Conservation (phyloP, 305 asterid species). For the Solanum hybrid region DNA sequence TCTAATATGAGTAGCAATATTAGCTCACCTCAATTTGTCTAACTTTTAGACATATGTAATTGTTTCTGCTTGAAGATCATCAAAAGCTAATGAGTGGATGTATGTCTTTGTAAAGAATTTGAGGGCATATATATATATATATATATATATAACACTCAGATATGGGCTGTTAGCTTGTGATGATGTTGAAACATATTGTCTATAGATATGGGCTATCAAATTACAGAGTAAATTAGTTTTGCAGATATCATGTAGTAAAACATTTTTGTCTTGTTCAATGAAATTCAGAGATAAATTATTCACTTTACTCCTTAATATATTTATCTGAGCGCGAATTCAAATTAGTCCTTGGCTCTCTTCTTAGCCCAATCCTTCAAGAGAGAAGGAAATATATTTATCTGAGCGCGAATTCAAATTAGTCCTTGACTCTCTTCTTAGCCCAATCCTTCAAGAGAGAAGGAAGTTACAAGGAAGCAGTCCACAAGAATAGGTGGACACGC, state of each 20-base stretch:
- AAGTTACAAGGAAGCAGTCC: background rate
- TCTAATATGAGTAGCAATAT: background rate
- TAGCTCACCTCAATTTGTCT: background rate
- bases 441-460: background rate
- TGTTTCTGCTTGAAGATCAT: background rate
- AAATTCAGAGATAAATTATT: background rate
- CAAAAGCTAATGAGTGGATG: background rate
- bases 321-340: background rate
- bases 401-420: too few relatives aligned
- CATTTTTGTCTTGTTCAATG: background rate
- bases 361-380: background rate
- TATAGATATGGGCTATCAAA: conserved; percentile 4
- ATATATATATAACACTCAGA: background rate
- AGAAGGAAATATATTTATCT: background rate
- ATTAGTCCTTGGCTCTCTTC: background rate
- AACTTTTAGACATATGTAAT: background rate
- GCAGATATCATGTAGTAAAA: background rate
- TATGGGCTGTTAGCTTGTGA: background rate
- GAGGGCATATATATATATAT: background rate
- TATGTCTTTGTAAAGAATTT: background rate
- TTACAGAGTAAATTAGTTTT: background rate
- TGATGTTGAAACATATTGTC: background rate
- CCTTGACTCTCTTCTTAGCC: background rate
- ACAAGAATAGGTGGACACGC: background rate
- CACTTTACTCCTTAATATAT: background rate